A percentile compares a stretch with the other conserved stretches of the same genome.
phyloP scores from a whole-genome alignment of 768 basidiomycete genomes.

The Amanita inopinata region DNA sequence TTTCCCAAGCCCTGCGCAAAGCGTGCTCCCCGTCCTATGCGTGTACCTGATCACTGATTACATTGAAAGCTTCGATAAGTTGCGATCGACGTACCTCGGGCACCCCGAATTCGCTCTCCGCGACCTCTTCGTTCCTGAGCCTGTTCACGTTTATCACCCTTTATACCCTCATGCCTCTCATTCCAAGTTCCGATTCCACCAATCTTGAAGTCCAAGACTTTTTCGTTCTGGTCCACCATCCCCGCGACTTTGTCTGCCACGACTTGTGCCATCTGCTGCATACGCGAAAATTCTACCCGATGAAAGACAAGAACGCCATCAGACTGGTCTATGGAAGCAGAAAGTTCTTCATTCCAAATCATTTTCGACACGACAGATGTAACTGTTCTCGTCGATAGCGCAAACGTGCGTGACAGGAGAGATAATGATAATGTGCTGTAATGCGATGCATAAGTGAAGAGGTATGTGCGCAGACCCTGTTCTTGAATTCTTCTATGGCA shows the following conservation, averaged over 20 bases:
- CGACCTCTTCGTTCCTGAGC: constrained; percentile 69
- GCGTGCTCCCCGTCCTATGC: constrained; percentile 64
- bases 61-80: neutral
- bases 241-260: constrained; percentile 81
- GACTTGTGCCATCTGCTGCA: constrained; percentile 83
- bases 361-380: constrained; percentile 93
- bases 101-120: constrained; percentile 56
- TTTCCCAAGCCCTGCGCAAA: constrained; percentile 80
- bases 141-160: constrained; percentile 77
- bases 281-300: constrained; percentile 76
- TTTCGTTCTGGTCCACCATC: constrained; percentile 91
- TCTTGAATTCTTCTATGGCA: constrained; percentile 85
- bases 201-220: constrained; percentile 75
- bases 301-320: constrained; percentile 90
- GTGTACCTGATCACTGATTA: constrained; percentile 39
- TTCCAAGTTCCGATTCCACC: constrained; percentile 57
- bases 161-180: constrained; percentile 55
- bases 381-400: constrained; percentile 68
- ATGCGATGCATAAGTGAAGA: constrained; percentile 95
- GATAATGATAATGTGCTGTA: constrained; percentile 87
- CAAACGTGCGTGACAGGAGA: constrained; percentile 82
- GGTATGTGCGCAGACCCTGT: constrained; percentile 91
- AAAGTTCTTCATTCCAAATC: constrained; percentile 96
- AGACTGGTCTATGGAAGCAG: constrained; percentile 88
- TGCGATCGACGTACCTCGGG: constrained; percentile 37